phyloP scores from a whole-genome alignment of 148 eudicot genomes.

The Vaccinium corymbosum region DNA sequence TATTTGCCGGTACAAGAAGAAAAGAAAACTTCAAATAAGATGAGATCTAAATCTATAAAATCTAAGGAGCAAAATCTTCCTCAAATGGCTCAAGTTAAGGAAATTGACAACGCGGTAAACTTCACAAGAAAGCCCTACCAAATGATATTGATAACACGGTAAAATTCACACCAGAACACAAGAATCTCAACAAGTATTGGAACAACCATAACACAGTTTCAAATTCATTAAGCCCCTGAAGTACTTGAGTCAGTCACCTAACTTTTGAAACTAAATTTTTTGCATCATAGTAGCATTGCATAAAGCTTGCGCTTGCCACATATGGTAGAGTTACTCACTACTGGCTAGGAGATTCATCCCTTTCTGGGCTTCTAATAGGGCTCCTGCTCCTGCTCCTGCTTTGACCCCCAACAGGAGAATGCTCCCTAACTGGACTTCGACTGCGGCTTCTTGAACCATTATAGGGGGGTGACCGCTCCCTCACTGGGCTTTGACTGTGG shows the following conservation, averaged over 20 bases:
- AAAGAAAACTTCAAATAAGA: no score
- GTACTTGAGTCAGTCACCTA: background rate
- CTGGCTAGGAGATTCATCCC: conserved; percentile 53
- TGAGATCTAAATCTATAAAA: no score
- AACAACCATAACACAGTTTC: background rate
- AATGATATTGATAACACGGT: background rate
- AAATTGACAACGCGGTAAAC: background rate
- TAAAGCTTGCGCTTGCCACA: background rate
- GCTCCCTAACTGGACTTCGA: conserved; percentile 34
- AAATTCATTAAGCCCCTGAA: background rate
- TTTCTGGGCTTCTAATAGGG: conserved; percentile 46
- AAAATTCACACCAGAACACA: background rate
- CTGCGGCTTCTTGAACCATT: conserved; percentile 40
- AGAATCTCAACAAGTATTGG: background rate
- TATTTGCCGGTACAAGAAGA: no score
- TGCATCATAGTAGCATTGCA: background rate
- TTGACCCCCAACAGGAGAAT: conserved; percentile 36
- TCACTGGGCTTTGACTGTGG: conserved; percentile 30
- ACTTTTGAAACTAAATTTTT: background rate
- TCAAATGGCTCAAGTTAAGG: background rate
- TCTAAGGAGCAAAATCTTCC: no score
- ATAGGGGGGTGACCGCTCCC: conserved; percentile 35
- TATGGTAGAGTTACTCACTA: conserved; percentile 18
- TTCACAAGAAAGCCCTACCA: background rate
- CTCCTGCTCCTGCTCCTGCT: conserved; percentile 35